Base-by-base conservation (phyloP, 345 rosid species). In the Gossypium stocksii region DNA sequence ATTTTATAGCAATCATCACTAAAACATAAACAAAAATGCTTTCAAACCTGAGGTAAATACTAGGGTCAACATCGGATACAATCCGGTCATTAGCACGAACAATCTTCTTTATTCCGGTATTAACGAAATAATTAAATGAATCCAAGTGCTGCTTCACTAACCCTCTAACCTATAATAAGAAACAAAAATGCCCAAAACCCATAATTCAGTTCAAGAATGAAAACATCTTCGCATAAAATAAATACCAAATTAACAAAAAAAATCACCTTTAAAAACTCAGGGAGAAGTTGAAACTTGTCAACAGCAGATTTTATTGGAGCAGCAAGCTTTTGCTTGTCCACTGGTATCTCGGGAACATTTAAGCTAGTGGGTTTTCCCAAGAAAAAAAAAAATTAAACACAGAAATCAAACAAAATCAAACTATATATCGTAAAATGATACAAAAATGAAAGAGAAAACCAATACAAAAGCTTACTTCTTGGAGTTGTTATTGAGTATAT, bases 141-240 rank as follows among this genome's bases (percentile, higher is more conserved):
- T 92, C 97, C 76, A 94, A 69, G 70, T 91, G 98, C 66, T 94
- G 97, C 89, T 91, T 94, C 89, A 94, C 98, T 70, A 92, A 81
- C 66, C 98, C 98, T 79, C 95, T 85, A 57, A 88, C 90, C 98
- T 94, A 58, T 0, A 19, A 14, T 23, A 61, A 43, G 2, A 34
- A 14, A 46, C 12, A 58, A 6, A 64, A 7, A 23, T n/a, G 7
- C 22, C 22, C 16, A 34, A 7, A 44, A 72, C 34, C 29, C 49
- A 34, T n/a, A 34, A 12, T 12, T 52, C 38, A 29, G 48, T 49
- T 29, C 56, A 19, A 29, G 68, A 72, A 54, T 0, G 16, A 10
- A 29, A 59, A 22, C 19, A 15, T 2, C 2, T 62, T 53, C 1
- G n/a, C 16, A 51, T 0, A 10, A 58, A 44, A 27, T 11, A 65